These are phyloP conservation scores for Tolypocladium tropicale DNA, from an alignment of 2,329 filamentous ascomycete species.

Conservation along the genomic window DNA sequence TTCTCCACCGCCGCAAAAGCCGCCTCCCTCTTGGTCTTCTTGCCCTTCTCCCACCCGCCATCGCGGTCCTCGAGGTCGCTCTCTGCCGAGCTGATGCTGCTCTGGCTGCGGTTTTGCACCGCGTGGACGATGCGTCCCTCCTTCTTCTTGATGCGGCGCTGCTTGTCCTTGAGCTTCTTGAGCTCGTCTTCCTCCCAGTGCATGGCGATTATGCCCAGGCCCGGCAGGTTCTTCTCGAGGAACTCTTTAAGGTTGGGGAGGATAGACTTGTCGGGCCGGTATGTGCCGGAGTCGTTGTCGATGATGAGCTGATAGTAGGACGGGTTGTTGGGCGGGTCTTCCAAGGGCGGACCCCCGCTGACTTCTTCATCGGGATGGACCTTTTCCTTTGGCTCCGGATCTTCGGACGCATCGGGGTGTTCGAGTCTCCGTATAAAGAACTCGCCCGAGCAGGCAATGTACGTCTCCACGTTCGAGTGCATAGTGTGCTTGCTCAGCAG, in stretches of 20 bases:
- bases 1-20: conserved; percentile 41
- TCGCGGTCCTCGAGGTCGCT: conserved; percentile 39
- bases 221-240: conserved; percentile 63
- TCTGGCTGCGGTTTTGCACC: conserved; percentile 46
- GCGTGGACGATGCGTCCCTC: conserved; percentile 41
- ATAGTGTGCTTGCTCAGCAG: conserved; percentile 91
- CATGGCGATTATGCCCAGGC: conserved; percentile 61
- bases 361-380: conserved; percentile 42
- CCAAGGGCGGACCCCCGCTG: conserved; percentile 33
- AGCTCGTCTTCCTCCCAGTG: conserved; percentile 73
- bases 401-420: conserved; percentile 32
- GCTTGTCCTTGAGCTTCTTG: conserved; percentile 63
- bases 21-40: conserved; percentile 42
- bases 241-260: conserved; percentile 64
- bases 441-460: conserved; percentile 86
- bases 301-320: conserved; percentile 74
- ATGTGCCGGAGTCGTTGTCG: conserved; percentile 92
- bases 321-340: conserved; percentile 34
- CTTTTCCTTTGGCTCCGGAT: conserved; percentile 30
- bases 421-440: conserved; percentile 73
- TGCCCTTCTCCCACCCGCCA: conserved; percentile 23
- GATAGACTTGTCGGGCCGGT: conserved; percentile 71
- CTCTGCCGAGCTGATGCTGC: conserved; percentile 41
- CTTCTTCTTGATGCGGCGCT: conserved; percentile 63
- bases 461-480: conserved; percentile 86